Evolutionary conservation across 129 eudicot genomes (phyloP), one percentile per base, ranked within the genome.

Genomic region (carrot (Daucus carota)): DNA sequence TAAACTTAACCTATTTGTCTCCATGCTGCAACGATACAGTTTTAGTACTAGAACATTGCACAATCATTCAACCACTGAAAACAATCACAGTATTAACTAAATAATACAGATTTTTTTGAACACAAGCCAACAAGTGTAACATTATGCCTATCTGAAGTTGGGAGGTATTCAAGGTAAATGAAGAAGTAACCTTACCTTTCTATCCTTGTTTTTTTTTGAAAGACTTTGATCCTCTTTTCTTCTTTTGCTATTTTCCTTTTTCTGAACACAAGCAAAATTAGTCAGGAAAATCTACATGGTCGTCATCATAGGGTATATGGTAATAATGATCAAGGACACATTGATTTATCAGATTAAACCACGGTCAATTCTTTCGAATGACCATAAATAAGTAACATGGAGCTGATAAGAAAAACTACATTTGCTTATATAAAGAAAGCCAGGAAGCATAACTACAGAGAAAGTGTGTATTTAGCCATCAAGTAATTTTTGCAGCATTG

Each of bases 231-330:
- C 98, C 43, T 90, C 98, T 80, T 93, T 93, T 83, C 87, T 85
- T 83, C 89, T 86, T 85, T 85, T 90, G 89, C 83, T 84, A 57
- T 69, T 81, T 80, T 93, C 96, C 63, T 86, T 87, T 86, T 85
- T 92, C 98, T 93, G 88, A 45, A 81, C n/a, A 66, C 13, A 84
- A 17, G 15, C 43, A 28, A 81, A 78, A 44, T 48, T 44, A 62
- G 73, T 75, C 40, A 75, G 59, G 70, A 63, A 38, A 29, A 24
- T 28, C 36, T 29, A 5, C 38, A 63, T 13, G 70, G 17, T 31
- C 12, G 38, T 31, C 70, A 63, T 29, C 38, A 29, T 29, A 63
- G 36, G 22, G 18, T 24, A 63, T 18, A 63, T 52, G 28, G 20
- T 38, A 0, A n/a, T 11, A 18, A 10, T 36, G 72, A 9, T 44